These are phyloP conservation scores for Adansonia grandidieri DNA, from an alignment of 441 rosid genomes.

Conservation along the genomic window DNA sequence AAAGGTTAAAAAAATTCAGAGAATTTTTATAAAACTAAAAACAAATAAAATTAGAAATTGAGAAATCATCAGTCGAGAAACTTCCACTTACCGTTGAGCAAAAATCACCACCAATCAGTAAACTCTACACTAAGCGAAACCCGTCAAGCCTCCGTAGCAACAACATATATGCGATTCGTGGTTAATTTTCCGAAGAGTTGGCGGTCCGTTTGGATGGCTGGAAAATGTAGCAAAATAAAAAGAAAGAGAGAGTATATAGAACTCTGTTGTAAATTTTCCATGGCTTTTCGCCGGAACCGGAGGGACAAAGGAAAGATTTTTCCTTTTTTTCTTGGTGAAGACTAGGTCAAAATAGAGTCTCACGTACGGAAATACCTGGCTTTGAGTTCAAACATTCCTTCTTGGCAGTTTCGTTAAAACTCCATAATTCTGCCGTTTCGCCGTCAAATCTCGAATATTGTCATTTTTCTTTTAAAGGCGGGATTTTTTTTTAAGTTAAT, in stretches of 20 bases:
- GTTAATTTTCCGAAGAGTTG: neutral
- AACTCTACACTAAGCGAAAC: neutral
- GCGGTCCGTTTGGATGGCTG: neutral
- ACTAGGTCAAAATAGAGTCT: conserved; percentile 20
- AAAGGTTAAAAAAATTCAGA: neutral
- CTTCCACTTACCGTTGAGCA: neutral
- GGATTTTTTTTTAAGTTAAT: too few relatives aligned
- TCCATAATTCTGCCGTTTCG: neutral
- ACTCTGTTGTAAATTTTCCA: neutral
- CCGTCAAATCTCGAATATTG: neutral
- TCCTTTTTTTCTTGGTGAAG: neutral
- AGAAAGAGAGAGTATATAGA: neutral
- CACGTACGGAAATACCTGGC: neutral
- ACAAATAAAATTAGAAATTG: neutral
- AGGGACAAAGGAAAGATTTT: neutral
- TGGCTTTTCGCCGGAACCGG: conserved; percentile 29
- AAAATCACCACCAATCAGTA: neutral
- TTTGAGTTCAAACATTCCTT: neutral
- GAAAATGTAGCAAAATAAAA: neutral
- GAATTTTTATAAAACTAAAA: neutral
- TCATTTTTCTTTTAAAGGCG: too few relatives aligned
- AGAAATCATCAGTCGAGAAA: neutral
- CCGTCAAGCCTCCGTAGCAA: conserved; percentile 12
- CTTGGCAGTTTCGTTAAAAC: neutral
- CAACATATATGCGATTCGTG: neutral